phyloP scores from a whole-genome alignment of 257 asterid species.

The Oldenlandia corymbosa region DNA sequence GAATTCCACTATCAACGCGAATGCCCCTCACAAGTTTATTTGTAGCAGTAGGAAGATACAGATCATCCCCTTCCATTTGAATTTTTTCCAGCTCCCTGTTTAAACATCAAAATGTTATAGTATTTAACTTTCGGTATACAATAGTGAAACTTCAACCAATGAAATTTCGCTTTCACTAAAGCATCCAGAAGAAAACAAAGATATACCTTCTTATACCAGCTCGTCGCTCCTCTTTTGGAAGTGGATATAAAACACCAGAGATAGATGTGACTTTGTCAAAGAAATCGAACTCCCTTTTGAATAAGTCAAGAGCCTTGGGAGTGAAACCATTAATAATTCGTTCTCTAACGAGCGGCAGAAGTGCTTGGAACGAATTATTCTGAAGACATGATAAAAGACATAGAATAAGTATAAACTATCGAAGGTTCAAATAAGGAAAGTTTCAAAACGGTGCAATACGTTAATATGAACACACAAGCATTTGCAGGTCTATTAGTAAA shows the following conservation, averaged over 20 bases:
- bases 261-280: conserved; percentile 97
- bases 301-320: conserved; percentile 66
- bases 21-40: conserved; percentile 83
- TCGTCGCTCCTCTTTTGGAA: conserved; percentile 93
- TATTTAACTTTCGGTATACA: not conserved
- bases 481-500: too few relatives aligned
- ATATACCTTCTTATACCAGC: conserved; percentile 90
- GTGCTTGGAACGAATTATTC: conserved; percentile 64
- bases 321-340: conserved; percentile 77
- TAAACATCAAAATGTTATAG: conserved; percentile 13
- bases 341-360: conserved; percentile 80
- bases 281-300: conserved; percentile 89
- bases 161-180: not conserved
- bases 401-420: conserved; percentile 3
- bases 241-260: conserved; percentile 87
- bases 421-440: conserved; percentile 3
- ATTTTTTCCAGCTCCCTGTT: conserved; percentile 93
- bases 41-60: conserved; percentile 95
- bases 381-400: conserved; percentile 32
- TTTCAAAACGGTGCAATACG: not conserved
- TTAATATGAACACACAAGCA: not conserved
- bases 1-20: conserved; percentile 91
- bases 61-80: conserved; percentile 78
- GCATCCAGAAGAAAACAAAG: not conserved
- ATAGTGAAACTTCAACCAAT: not conserved